Base-by-base conservation (phyloP, 768 basidiomycete genomes). In the Suillus bovinus region DNA sequence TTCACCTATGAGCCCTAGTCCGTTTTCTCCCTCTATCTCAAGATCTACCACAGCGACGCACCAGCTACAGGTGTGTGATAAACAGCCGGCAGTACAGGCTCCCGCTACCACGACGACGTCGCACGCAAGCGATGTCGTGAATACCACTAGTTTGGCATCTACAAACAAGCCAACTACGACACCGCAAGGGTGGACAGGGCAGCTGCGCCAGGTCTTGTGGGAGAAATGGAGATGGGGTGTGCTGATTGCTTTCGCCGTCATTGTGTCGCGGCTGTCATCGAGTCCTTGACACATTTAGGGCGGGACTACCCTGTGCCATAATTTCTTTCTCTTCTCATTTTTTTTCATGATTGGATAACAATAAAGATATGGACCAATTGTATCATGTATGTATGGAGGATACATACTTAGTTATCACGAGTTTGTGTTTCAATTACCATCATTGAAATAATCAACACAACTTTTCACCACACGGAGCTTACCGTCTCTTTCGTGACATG, bases 151-250 rank as follows among this genome's bases (percentile, higher is more conserved):
- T 0, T 60, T 72, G 58, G 70, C 68, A 17, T 66, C 66, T 14
- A 64, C 70, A 33, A 74, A 72, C 38, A 76, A 75, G 60, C 69
- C 72, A 7, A 63, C 68, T 29, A 71, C 72, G 2, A 61, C 33
- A n/a, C 74, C 74, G 10, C 78, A 76, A 44, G 88, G 84, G 1
- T 87, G 86, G 83, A 76, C 82, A n/a, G 75, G 82, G 4, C 80
- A 82, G 3, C 86, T 86, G 84, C 82, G 87, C 55, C 81, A 84
- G 63, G 73, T 92, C 36, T 70, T 93, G 11, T 90, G 85, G 84
- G 90, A 93, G 72, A 92, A 92, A 70, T 94, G 91, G 91, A 80
- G 90, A 63, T 89, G 90, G 85, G 92, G 91, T 24, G 81, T 89
- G 17, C 71, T 94, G 63, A 88, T 93, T 61, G 89, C 86, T 7